phyloP scores from a whole-genome alignment of 2,329 filamentous ascomycete species.

The Fusarium mundagurra region DNA sequence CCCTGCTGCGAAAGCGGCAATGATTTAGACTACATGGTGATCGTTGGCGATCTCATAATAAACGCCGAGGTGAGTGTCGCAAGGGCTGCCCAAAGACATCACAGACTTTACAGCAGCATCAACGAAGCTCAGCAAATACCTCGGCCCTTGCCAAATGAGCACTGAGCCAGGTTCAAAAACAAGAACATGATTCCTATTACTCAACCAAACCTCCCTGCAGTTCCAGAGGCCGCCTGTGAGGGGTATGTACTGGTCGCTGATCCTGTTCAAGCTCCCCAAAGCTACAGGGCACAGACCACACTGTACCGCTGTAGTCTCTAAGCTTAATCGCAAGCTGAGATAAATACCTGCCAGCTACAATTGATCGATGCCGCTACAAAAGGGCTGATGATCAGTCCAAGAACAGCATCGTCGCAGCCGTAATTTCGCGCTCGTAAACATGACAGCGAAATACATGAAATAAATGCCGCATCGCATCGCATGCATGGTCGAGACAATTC shows the following conservation, averaged over 20 bases:
- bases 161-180: background rate
- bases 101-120: background rate
- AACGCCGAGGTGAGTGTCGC: background rate
- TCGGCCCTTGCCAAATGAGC: background rate
- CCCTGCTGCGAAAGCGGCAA: background rate
- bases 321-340: background rate
- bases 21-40: background rate
- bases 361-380: constrained; percentile 10
- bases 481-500: background rate
- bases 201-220: background rate
- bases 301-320: constrained; percentile 11
- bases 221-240: background rate
- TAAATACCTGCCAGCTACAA: constrained; percentile 19
- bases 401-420: constrained; percentile 10
- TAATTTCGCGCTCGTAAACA: background rate
- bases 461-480: constrained; percentile 25
- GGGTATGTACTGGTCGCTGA: background rate
- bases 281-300: constrained; percentile 9
- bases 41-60: background rate
- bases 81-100: background rate
- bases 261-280: background rate
- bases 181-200: background rate
- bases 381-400: constrained; percentile 9
- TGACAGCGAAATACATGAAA: background rate
- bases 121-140: no score